phyloP scores from a whole-genome alignment of 768 basidiomycete species.

The Podaxis mareebaensis region DNA sequence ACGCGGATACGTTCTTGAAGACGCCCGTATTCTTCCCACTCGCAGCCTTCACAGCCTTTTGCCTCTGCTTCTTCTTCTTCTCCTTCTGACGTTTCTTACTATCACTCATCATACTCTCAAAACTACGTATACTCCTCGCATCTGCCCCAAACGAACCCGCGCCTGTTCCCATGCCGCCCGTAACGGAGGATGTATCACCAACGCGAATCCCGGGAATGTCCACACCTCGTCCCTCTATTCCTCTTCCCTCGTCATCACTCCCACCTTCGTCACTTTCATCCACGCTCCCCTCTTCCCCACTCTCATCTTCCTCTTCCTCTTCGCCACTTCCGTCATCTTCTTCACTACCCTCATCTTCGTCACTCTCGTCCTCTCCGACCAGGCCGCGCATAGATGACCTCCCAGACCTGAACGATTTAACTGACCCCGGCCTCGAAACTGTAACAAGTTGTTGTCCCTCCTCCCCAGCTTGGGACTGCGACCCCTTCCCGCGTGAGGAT shows the following conservation, averaged over 20 bases:
- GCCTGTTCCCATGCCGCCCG: not conserved
- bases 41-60: slow-evolving; percentile 17
- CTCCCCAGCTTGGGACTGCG: slow-evolving; percentile 32
- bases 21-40: slow-evolving; percentile 16
- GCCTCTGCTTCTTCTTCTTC: slow-evolving; percentile 25
- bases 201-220: slow-evolving; percentile 16
- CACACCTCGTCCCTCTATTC: slow-evolving; percentile 32
- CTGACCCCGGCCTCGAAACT: slow-evolving; percentile 43
- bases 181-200: slow-evolving; percentile 10
- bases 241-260: slow-evolving; percentile 38
- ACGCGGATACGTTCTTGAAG: not conserved
- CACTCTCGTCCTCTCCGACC: slow-evolving; percentile 36
- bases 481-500: slow-evolving; percentile 36
- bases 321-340: slow-evolving; percentile 38
- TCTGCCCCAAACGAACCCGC: slow-evolving; percentile 46
- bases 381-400: slow-evolving; percentile 19
- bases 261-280: slow-evolving; percentile 27
- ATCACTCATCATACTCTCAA: slow-evolving; percentile 80
- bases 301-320: slow-evolving; percentile 36
- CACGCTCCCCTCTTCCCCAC: slow-evolving; percentile 38
- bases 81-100: slow-evolving; percentile 25
- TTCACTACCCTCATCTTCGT: slow-evolving; percentile 40
- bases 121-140: slow-evolving; percentile 78
- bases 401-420: slow-evolving; percentile 34
- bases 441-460: slow-evolving; percentile 47